A percentile compares a stretch with the other conserved stretches of the same genome.
phyloP scores from a whole-genome alignment of 768 basidiomycete species.

The Peribolospora baueri region DNA sequence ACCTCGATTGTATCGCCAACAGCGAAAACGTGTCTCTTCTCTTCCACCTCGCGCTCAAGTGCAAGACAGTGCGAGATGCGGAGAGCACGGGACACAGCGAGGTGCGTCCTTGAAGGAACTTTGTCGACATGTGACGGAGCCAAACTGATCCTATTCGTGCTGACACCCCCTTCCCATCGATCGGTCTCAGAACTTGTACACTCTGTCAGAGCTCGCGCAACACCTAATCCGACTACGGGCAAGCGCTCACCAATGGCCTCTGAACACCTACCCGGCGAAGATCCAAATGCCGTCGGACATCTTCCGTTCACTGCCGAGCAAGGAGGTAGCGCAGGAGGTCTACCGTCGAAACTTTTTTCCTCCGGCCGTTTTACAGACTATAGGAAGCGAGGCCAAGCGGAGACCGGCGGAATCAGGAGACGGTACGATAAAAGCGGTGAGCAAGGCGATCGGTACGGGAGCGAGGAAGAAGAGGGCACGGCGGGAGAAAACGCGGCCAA shows the following conservation, averaged over 20 bases:
- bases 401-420: background rate
- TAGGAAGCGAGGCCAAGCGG: background rate
- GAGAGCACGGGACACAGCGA: slow-evolving; percentile 43
- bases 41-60: slow-evolving; percentile 52
- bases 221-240: slow-evolving; percentile 52
- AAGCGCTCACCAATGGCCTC: slow-evolving; percentile 40
- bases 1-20: slow-evolving; percentile 48
- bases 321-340: slow-evolving; percentile 24
- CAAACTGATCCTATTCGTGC: background rate
- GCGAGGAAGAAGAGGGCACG: slow-evolving; percentile 16
- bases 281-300: slow-evolving; percentile 60
- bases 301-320: slow-evolving; percentile 40
- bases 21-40: slow-evolving; percentile 65
- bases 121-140: background rate
- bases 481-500: slow-evolving; percentile 26
- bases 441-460: slow-evolving; percentile 24
- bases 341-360: background rate
- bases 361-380: background rate
- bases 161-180: background rate
- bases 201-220: slow-evolving; percentile 67
- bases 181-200: slow-evolving; percentile 49
- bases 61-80: slow-evolving; percentile 67
- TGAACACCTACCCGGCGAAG: slow-evolving; percentile 58
- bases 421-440: slow-evolving; percentile 9
- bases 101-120: slow-evolving; percentile 21